phyloP scores from a whole-genome alignment of 257 asterid genomes.

The Salvia miltiorrhiza region DNA sequence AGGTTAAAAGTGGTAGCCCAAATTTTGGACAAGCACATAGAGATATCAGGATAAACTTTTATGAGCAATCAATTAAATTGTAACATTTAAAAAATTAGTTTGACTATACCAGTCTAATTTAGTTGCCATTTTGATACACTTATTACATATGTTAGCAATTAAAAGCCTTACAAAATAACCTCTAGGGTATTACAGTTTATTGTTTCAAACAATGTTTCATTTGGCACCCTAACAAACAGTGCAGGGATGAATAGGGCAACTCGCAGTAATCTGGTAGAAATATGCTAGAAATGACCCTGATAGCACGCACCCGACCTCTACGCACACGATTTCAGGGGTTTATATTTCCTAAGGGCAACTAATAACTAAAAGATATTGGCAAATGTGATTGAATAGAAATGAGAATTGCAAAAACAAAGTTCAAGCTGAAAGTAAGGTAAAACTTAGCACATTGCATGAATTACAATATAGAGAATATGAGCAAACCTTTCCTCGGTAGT shows the following conservation, averaged over 20 bases:
- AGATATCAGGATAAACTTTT: neutral
- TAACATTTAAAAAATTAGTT: neutral
- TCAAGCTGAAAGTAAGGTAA: neutral
- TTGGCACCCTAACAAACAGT: too few relatives aligned
- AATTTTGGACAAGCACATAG: neutral
- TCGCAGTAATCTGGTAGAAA: too few relatives aligned
- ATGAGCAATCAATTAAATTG: neutral
- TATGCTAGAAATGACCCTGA: too few relatives aligned
- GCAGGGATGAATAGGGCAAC: too few relatives aligned
- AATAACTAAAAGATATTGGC: too few relatives aligned
- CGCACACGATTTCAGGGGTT: too few relatives aligned
- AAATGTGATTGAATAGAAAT: too few relatives aligned
- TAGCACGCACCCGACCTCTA: too few relatives aligned
- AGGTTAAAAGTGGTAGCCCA: neutral
- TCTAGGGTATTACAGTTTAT: neutral
- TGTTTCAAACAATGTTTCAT: neutral
- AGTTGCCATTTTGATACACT: neutral
- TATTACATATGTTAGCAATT: neutral
- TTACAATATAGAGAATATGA: slow-evolving; percentile 5
- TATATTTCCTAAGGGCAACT: too few relatives aligned
- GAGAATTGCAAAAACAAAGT: neutral
- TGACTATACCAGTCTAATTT: neutral
- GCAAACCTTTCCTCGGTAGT: slow-evolving; percentile 87
- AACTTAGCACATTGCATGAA: neutral
- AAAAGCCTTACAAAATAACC: neutral